Percentiles rank a stretch among this genome's conserved stretches.
These are phyloP conservation scores for Hymenoscyphus fructigenus DNA, from an alignment of 2,329 filamentous ascomycete species.

Conservation along the genomic window DNA sequence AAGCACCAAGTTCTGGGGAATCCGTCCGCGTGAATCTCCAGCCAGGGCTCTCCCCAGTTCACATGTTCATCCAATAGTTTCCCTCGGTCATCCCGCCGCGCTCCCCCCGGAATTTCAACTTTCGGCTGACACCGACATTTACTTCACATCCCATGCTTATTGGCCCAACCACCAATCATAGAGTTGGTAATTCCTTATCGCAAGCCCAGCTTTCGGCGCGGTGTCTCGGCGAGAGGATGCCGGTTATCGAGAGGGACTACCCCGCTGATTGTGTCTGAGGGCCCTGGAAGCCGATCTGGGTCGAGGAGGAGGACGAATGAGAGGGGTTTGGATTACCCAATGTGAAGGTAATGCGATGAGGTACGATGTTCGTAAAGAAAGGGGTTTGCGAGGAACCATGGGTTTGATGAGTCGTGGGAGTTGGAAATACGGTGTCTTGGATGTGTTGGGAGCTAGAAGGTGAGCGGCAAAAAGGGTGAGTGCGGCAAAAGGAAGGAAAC, in stretches of 20 bases:
- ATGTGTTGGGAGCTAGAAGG: constrained; percentile 1
- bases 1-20: no score
- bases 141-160: neutral
- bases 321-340: constrained; percentile 10
- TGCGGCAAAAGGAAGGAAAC: neutral
- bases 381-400: neutral
- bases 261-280: constrained; percentile 1
- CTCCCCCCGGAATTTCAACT: neutral
- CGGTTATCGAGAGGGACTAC: neutral
- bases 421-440: neutral
- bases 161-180: neutral
- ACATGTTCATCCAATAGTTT: no score
- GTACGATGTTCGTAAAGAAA: neutral
- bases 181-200: neutral
- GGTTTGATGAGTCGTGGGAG: neutral
- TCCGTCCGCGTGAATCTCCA: no score
- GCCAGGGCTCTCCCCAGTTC: no score
- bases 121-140: constrained; percentile 3
- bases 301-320: constrained; percentile 4
- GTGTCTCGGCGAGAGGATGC: neutral
- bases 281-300: neutral
- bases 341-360: constrained; percentile 6
- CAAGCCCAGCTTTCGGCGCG: neutral
- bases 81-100: no score
- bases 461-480: neutral